These are phyloP conservation scores for Teunomyces atbi DNA, from an alignment of 805 yeast species.

Conservation along the genomic window DNA sequence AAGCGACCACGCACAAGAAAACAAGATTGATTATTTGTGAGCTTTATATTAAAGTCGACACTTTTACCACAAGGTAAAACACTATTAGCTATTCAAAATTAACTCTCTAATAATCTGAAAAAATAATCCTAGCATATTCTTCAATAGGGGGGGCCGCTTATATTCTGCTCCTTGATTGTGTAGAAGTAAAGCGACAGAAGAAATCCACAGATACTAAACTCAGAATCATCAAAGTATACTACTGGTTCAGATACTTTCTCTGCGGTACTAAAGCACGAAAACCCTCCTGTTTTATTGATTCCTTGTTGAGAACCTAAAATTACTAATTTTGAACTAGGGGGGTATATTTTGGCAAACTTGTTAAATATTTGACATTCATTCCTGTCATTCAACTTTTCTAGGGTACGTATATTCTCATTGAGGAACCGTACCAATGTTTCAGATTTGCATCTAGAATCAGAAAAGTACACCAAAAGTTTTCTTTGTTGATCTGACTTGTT, in stretches of 20 bases:
- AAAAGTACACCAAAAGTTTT: not conserved
- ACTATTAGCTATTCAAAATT: no score
- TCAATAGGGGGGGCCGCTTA: not conserved
- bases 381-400: constrained; percentile 1
- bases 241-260: not conserved
- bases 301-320: not conserved
- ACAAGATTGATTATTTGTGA: no score
- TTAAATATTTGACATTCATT: not conserved
- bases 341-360: not conserved
- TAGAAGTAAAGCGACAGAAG: not conserved
- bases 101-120: not conserved
- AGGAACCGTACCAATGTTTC: not conserved
- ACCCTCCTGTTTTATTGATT: not conserved
- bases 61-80: no score
- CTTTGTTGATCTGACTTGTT: not conserved
- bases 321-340: not conserved
- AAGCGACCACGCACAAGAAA: not conserved
- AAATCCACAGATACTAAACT: not conserved
- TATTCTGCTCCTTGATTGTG: not conserved
- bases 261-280: not conserved
- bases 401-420: not conserved
- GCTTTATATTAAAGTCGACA: no score
- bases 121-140: not conserved
- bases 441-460: not conserved
- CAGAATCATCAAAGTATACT: not conserved